These are phyloP conservation scores for Suillus placidus DNA, from an alignment of 768 basidiomycete genomes.

Conservation along the genomic window DNA sequence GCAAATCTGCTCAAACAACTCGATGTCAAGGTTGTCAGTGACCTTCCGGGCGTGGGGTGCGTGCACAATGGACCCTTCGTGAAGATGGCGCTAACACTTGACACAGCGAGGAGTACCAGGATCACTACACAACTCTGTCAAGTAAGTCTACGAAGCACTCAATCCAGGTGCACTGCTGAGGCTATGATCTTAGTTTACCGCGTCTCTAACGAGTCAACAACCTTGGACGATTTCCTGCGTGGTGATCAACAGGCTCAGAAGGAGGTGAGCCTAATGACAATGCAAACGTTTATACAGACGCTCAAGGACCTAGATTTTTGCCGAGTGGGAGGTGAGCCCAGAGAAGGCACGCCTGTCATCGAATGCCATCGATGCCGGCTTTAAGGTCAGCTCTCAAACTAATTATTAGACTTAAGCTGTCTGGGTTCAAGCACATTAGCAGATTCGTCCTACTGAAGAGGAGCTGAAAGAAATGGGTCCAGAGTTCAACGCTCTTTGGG, in stretches of 20 bases:
- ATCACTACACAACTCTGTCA: constrained; percentile 72
- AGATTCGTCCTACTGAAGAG: constrained; percentile 70
- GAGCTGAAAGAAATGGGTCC: constrained; percentile 81
- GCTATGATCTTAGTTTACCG: constrained; percentile 52
- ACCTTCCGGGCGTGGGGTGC: constrained; percentile 71
- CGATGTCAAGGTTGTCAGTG: constrained; percentile 64
- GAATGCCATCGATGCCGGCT: constrained; percentile 75
- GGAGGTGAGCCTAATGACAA: constrained; percentile 40
- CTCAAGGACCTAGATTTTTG: constrained; percentile 44
- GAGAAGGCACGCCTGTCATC: constrained; percentile 70
- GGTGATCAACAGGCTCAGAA: constrained; percentile 60
- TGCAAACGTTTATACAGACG: not conserved
- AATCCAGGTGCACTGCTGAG: not conserved
- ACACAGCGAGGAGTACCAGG: constrained; percentile 67
- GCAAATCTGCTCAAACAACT: constrained; percentile 55
- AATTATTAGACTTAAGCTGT: not conserved
- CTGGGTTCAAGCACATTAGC: constrained; percentile 3
- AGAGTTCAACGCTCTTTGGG: constrained; percentile 69
- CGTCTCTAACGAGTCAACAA: constrained; percentile 64
- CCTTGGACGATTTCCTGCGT: constrained; percentile 71
- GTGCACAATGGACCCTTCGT: constrained; percentile 20
- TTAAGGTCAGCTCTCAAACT: constrained; percentile 48
- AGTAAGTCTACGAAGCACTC: constrained; percentile 37
- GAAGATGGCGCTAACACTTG: constrained; percentile 2
- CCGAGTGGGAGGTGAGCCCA: constrained; percentile 67